Conservation (phyloP, 495 filamentous ascomycete genomes). For the Penicillium fimorum region DNA sequence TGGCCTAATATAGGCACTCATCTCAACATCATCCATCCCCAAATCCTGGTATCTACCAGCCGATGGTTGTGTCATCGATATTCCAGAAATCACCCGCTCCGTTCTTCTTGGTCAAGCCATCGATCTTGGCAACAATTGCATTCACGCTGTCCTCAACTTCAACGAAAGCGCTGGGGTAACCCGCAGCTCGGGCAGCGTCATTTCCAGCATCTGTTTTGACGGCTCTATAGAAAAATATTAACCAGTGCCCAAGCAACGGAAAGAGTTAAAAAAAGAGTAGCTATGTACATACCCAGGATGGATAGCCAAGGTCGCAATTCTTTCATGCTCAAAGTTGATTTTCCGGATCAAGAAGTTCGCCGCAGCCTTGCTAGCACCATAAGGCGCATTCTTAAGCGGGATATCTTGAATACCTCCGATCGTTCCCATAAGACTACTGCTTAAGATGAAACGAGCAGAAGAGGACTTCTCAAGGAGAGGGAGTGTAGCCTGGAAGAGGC, state of each 20-base stretch:
- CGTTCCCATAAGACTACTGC: constrained; percentile 18
- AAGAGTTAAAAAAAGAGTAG: background rate
- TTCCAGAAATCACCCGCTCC: constrained; percentile 3
- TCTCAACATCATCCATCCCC: background rate
- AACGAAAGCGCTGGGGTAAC: background rate
- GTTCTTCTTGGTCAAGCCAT: constrained; percentile 4
- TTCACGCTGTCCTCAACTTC: background rate
- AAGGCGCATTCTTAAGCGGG: constrained; percentile 25
- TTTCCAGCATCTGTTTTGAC: background rate
- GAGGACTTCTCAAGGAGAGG: constrained; percentile 32
- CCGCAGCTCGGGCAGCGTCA: background rate
- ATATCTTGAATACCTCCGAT: background rate
- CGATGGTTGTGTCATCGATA: background rate
- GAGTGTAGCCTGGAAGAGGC: constrained; percentile 36
- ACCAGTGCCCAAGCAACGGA: background rate
- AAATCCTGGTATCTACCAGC: background rate
- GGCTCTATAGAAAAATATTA: background rate
- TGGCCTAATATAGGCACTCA: too few species aligned
- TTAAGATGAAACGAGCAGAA: constrained; percentile 29
- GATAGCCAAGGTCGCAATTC: constrained; percentile 28
- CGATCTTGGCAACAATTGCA: constrained; percentile 5
- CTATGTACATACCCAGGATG: constrained; percentile 13
- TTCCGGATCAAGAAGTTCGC: constrained; percentile 30
- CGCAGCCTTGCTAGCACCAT: constrained; percentile 33
- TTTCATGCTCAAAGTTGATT: constrained; percentile 36